phyloP scores from a whole-genome alignment of 2,329 filamentous ascomycete species.

The Fonsecaea nubica region DNA sequence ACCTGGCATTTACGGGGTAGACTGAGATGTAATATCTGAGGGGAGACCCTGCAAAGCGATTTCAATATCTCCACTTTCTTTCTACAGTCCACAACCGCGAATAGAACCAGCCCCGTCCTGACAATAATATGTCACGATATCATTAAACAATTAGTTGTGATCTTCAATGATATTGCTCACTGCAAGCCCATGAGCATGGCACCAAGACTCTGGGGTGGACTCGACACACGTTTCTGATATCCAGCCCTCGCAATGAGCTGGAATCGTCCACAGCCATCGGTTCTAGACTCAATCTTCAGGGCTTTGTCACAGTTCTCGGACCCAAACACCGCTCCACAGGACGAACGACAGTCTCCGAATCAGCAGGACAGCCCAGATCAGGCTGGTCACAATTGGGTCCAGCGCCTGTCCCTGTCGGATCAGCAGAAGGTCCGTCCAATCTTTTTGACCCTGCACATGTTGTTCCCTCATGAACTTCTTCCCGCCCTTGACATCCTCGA shows the following conservation, averaged over 20 bases:
- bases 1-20: no score
- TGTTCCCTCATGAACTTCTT: slow-evolving; percentile 81
- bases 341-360: background rate
- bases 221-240: background rate
- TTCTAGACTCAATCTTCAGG: background rate
- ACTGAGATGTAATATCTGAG: no score
- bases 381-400: slow-evolving; percentile 8
- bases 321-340: background rate
- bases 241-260: background rate
- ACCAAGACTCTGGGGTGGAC: background rate
- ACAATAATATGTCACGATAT: no score
- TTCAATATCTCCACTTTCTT: no score
- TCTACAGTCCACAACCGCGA: no score
- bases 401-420: slow-evolving; percentile 13
- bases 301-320: background rate
- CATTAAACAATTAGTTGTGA: background rate
- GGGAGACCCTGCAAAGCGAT: no score
- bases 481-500: slow-evolving; percentile 89
- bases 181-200: background rate
- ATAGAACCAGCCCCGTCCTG: no score
- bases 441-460: slow-evolving; percentile 80
- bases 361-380: background rate
- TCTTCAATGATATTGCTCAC: background rate
- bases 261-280: background rate
- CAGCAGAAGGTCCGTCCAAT: slow-evolving; percentile 45